Conservation (phyloP, 129 eudicot genomes). For the Ambrosia artemisiifolia region DNA sequence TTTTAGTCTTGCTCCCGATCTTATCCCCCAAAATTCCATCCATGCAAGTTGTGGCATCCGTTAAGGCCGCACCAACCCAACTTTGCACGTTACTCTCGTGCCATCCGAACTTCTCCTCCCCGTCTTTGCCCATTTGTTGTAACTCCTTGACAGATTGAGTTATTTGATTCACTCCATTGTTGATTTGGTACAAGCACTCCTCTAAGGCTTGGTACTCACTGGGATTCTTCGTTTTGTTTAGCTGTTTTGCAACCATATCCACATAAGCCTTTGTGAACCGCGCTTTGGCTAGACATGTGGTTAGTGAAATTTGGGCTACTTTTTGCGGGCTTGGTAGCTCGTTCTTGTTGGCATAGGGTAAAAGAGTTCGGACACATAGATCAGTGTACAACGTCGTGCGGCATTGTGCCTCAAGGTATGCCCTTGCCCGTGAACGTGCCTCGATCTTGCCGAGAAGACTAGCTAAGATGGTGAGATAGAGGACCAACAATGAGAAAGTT, state of each 20-base stretch:
- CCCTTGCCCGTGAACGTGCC: constrained; percentile 51
- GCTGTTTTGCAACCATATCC: constrained; percentile 36
- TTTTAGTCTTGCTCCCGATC: constrained; percentile 42
- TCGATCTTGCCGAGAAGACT: constrained; percentile 18
- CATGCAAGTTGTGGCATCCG: constrained; percentile 50
- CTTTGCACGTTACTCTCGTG: constrained; percentile 59
- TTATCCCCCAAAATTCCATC: constrained; percentile 43
- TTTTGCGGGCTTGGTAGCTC: constrained; percentile 38
- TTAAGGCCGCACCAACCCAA: constrained; percentile 65
- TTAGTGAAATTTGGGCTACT: constrained; percentile 59
- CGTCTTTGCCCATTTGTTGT: constrained; percentile 29
- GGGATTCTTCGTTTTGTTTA: constrained; percentile 27
- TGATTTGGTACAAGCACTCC: constrained; percentile 50
- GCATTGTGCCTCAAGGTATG: constrained; percentile 47
- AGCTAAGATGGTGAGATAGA: constrained; percentile 37
- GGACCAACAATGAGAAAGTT: constrained; percentile 22
- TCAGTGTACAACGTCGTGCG: constrained; percentile 37
- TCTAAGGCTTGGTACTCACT: constrained; percentile 38
- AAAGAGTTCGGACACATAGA: constrained; percentile 42
- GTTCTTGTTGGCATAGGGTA: constrained; percentile 22
- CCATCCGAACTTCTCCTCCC: constrained; percentile 50
- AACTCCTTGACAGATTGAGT: constrained; percentile 48
- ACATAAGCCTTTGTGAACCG: constrained; percentile 48
- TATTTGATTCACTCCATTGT: constrained; percentile 54
- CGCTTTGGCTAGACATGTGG: constrained; percentile 52